Evolutionary conservation across 2,329 filamentous ascomycete genomes (phyloP).

Genomic region (Mollisiaceae sp.): DNA sequence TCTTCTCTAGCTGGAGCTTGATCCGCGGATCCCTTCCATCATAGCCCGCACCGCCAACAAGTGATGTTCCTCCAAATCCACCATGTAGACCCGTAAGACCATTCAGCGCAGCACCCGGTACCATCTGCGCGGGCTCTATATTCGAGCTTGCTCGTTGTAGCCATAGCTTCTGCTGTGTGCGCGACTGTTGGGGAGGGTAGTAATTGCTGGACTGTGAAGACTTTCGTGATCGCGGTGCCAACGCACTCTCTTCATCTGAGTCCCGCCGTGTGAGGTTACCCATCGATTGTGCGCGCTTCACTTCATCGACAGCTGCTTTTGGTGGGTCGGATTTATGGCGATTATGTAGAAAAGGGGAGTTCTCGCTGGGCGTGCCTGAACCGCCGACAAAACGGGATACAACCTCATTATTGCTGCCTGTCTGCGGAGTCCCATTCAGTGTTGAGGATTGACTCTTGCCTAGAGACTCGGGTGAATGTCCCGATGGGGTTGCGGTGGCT

Average conservation of each 20-base stretch:
- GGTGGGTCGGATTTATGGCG: constrained; percentile 32
- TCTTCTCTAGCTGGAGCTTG: constrained; percentile 68
- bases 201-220: constrained; percentile 34
- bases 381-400: constrained; percentile 65
- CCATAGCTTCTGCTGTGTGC: constrained; percentile 78
- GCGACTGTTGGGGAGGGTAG: constrained; percentile 55
- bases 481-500: constrained; percentile 51
- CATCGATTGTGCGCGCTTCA: constrained; percentile 41
- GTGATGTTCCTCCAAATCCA: constrained; percentile 26
- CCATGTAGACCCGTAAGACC: constrained; percentile 33
- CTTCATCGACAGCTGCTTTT: constrained; percentile 30
- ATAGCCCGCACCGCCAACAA: constrained; percentile 57
- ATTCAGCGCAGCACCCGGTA: constrained; percentile 46
- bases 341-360: constrained; percentile 55
- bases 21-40: constrained; percentile 68
- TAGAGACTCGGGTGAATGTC: constrained; percentile 44
- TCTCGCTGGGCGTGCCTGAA: constrained; percentile 55
- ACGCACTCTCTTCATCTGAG: constrained; percentile 46
- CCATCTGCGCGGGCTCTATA: constrained; percentile 65
- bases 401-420: constrained; percentile 49
- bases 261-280: constrained; percentile 36
- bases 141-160: constrained; percentile 74
- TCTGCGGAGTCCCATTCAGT: constrained; percentile 27
- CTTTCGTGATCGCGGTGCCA: constrained; percentile 50
- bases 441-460: constrained; percentile 33